Evolutionary conservation across 2,329 filamentous ascomycete species (phyloP).

Genomic region (Exophiala viscosa): DNA sequence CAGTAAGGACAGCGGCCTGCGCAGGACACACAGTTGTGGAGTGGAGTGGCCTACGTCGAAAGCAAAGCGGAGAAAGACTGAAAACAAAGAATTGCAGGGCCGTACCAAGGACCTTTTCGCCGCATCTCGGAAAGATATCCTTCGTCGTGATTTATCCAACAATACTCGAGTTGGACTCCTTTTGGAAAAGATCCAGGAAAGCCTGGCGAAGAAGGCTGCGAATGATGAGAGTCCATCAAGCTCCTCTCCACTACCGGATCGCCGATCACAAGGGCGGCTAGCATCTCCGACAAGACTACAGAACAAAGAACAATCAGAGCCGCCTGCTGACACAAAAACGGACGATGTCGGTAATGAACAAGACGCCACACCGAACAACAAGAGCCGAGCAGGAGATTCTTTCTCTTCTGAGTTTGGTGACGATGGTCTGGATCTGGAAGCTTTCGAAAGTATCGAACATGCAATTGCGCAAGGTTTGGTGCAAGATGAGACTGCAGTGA

Average conservation of each 20-base stretch:
- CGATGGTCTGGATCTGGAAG: conserved; percentile 46
- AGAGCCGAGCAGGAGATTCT: background rate
- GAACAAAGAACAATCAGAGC: background rate
- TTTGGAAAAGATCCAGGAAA: conserved; percentile 62
- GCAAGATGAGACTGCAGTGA: no score
- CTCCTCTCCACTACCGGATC: conserved; percentile 42
- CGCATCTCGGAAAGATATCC: conserved; percentile 39
- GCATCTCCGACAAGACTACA: conserved; percentile 17
- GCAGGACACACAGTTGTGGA: conserved; percentile 66
- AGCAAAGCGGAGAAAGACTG: conserved; percentile 60
- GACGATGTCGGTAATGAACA: background rate
- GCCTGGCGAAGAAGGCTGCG: conserved; percentile 36
- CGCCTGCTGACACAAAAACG: background rate
- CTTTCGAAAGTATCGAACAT: conserved; percentile 39
- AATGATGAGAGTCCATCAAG: conserved; percentile 37
- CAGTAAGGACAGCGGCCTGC: conserved; percentile 49
- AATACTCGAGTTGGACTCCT: conserved; percentile 54
- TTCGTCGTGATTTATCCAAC: conserved; percentile 39
- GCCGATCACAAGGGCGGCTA: conserved; percentile 13
- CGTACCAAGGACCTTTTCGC: conserved; percentile 46
- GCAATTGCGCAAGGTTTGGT: conserved; percentile 13
- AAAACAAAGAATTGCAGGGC: conserved; percentile 43
- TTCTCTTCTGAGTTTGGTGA: conserved; percentile 42
- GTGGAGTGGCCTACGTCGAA: conserved; percentile 62
- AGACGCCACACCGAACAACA: background rate